Evolutionary conservation across 352 stramenopile genomes (phyloP).

Genomic region (Phytophthora constricta): DNA sequence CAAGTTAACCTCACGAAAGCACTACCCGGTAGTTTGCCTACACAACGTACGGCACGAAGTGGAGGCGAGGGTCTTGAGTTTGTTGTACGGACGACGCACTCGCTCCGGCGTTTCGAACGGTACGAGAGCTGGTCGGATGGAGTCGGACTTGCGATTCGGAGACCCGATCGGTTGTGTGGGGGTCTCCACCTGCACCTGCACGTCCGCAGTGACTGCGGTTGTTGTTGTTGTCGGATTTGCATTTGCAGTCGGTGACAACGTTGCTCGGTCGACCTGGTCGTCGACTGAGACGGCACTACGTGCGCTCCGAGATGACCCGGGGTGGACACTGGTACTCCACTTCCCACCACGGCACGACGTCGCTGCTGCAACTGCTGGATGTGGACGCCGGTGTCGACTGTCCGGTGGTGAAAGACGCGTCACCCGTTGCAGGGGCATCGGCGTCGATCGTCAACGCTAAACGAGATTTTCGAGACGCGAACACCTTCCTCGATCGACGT

Average conservation of each 20-base stretch:
- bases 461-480: constrained; percentile 26
- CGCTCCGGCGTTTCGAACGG: constrained; percentile 57
- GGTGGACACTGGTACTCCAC: constrained; percentile 65
- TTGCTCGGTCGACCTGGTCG: constrained; percentile 13
- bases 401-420: constrained; percentile 8
- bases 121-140: constrained; percentile 18
- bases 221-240: constrained; percentile 2
- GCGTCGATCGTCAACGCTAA: constrained; percentile 43
- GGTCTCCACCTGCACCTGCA: constrained; percentile 4
- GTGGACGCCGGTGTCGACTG: constrained; percentile 40
- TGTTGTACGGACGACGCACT: constrained; percentile 35
- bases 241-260: background rate
- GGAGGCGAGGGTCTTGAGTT: constrained; percentile 17
- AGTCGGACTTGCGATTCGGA: background rate
- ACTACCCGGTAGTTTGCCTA: no score
- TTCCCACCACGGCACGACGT: constrained; percentile 59
- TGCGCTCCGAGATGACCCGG: constrained; percentile 60
- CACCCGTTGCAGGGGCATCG: constrained; percentile 21
- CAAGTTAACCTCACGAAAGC: constrained; percentile 11
- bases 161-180: constrained; percentile 4
- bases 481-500: constrained; percentile 27
- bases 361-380: constrained; percentile 41
- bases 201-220: no score
- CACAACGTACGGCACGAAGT: constrained; percentile 40
- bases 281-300: constrained; percentile 45